These are phyloP conservation scores for Phytophthora syringae DNA, from an alignment of 352 stramenopile genomes.

Conservation along the genomic window DNA sequence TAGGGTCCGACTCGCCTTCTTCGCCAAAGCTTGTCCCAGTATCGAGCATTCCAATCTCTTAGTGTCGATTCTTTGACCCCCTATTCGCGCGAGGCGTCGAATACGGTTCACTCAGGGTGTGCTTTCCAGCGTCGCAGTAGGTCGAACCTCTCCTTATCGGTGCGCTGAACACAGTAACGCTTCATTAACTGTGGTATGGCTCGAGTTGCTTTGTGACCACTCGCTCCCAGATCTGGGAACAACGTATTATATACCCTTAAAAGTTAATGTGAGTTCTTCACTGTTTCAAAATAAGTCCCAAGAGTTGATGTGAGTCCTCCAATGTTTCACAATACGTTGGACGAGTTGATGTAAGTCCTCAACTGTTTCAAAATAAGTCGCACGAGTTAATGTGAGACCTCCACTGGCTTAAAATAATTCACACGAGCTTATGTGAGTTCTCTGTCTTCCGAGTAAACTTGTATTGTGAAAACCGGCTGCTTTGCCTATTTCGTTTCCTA, in stretches of 20 bases:
- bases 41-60: neutral
- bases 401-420: neutral
- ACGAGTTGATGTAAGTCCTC: too few relatives aligned
- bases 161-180: neutral
- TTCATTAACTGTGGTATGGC: neutral
- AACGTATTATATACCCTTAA: neutral
- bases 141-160: neutral
- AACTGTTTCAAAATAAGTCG: neutral
- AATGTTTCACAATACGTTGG: neutral
- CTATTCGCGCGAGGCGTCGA: neutral
- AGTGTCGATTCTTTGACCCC: neutral
- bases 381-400: neutral
- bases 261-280: too few relatives aligned
- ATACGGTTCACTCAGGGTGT: neutral
- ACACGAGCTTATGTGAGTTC: neutral
- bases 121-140: neutral
- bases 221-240: neutral
- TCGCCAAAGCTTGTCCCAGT: neutral
- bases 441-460: too few relatives aligned
- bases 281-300: neutral
- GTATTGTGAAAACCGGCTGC: too few relatives aligned
- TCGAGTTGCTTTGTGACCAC: too few relatives aligned
- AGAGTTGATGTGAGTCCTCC: neutral
- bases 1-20: neutral
- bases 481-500: too few relatives aligned